Evolutionary conservation across 108 stramenopile genomes (phyloP).

Genomic region (Chaetoceros muelleri): DNA sequence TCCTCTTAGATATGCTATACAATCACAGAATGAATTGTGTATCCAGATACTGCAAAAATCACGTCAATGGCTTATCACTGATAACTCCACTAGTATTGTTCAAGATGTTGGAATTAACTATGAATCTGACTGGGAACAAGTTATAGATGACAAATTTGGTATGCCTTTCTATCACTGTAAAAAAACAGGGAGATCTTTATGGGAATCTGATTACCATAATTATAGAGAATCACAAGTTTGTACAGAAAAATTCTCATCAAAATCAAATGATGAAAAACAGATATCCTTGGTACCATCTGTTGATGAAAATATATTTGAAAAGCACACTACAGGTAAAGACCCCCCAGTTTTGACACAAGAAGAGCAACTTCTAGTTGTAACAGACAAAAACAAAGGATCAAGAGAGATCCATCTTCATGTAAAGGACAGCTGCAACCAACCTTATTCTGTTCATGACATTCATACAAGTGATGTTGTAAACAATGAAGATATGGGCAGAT

Average conservation of each 20-base stretch:
- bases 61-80: slow-evolving; percentile 1
- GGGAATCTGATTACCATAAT: slow-evolving; percentile 23
- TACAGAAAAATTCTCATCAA: neutral
- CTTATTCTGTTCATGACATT: no score
- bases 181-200: slow-evolving; percentile 26
- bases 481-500: no score
- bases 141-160: slow-evolving; percentile 23
- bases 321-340: neutral
- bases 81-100: neutral
- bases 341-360: neutral
- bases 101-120: no score
- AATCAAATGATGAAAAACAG: neutral
- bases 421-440: no score
- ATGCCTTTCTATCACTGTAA: slow-evolving; percentile 29
- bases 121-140: slow-evolving; percentile 25
- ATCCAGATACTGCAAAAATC: slow-evolving; percentile 14
- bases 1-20: slow-evolving; percentile 26
- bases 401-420: no score
- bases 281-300: neutral
- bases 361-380: neutral
- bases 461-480: no score
- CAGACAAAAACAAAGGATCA: neutral
- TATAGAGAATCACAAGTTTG: neutral
- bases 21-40: slow-evolving; percentile 20
- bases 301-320: neutral